Conservation (phyloP, 495 filamentous ascomycete genomes). For the Penicillium cosmopolitanum region DNA sequence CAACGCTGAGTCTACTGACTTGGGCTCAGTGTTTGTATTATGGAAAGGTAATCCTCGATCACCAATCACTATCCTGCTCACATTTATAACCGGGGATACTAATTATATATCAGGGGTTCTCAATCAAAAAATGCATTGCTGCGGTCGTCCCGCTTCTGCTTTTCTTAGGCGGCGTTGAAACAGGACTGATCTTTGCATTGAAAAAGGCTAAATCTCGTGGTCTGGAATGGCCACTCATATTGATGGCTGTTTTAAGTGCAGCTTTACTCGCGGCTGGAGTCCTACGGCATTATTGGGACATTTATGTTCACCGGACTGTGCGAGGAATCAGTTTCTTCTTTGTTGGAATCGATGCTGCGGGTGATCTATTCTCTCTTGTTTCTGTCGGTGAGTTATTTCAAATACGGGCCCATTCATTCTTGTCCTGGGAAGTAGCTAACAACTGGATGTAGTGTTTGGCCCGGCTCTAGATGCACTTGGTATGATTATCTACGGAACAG, state of each 20-base stretch:
- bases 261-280: slow-evolving; percentile 58
- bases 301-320: slow-evolving; percentile 60
- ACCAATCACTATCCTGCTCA: background rate
- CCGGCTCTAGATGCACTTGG: slow-evolving; percentile 56
- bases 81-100: background rate
- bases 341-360: slow-evolving; percentile 65
- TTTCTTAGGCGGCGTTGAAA: slow-evolving; percentile 55
- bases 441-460: slow-evolving; percentile 50
- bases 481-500: slow-evolving; percentile 63
- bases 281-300: slow-evolving; percentile 60
- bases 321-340: slow-evolving; percentile 69
- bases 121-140: slow-evolving; percentile 43
- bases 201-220: slow-evolving; percentile 37
- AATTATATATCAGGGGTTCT: slow-evolving; percentile 43
- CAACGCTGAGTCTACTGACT: slow-evolving; percentile 60
- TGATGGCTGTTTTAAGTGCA: slow-evolving; percentile 65
- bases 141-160: slow-evolving; percentile 39
- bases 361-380: slow-evolving; percentile 63
- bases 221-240: slow-evolving; percentile 54
- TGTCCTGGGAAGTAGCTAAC: background rate
- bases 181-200: slow-evolving; percentile 54
- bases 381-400: slow-evolving; percentile 46
- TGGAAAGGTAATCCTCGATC: slow-evolving; percentile 40
- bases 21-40: slow-evolving; percentile 71
- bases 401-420: background rate